A percentile compares a stretch with the other conserved stretches of the same genome.
Conservation (phyloP, 148 eudicot species). For the Spergularia bocconei region DNA sequence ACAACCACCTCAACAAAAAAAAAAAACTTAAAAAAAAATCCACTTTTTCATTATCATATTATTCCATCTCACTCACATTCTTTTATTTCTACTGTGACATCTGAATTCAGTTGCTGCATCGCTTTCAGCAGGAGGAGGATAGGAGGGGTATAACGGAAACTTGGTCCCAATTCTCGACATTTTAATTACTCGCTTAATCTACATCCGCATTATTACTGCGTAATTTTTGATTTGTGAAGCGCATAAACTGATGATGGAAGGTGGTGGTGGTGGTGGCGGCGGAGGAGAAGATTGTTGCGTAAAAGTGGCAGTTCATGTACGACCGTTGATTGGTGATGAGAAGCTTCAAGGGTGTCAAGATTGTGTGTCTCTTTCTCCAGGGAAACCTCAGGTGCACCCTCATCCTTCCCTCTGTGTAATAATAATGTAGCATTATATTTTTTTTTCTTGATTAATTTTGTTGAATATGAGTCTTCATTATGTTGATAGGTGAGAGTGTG, state of each 20-base stretch:
- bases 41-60: background rate
- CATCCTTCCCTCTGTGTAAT: background rate
- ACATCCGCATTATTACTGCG: background rate
- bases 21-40: conserved; percentile 1
- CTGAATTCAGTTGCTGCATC: conserved; percentile 11
- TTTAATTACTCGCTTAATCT: background rate
- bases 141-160: background rate
- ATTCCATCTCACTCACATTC: no score
- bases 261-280: conserved; percentile 33
- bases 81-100: background rate
- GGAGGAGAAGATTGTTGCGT: conserved; percentile 73
- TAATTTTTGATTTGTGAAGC: background rate
- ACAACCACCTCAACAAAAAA: conserved; percentile 20
- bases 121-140: conserved; percentile 5
- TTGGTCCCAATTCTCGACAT: background rate
- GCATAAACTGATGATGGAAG: conserved; percentile 5
- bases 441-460: background rate
- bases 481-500: conserved; percentile 18
- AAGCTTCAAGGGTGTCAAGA: conserved; percentile 86
- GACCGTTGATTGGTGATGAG: conserved; percentile 93
- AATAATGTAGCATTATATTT: background rate
- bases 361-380: conserved; percentile 70
- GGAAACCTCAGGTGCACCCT: conserved; percentile 75
- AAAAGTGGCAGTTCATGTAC: conserved; percentile 84
- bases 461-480: background rate